These are phyloP conservation scores for Heritiera littoralis DNA, from an alignment of 345 rosid genomes.

Conservation along the genomic window DNA sequence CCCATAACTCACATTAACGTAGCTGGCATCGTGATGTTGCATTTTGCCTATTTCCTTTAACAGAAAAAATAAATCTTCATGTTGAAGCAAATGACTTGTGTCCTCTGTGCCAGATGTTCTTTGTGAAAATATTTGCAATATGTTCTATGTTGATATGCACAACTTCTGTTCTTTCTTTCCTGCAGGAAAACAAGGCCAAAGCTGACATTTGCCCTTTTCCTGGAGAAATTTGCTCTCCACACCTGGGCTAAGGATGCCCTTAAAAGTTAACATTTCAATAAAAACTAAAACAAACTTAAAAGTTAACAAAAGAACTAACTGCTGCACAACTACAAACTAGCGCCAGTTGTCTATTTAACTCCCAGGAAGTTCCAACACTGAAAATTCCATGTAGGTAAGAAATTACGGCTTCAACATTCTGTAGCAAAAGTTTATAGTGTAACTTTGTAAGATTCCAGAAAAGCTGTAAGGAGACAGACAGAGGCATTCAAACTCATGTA, in stretches of 20 bases:
- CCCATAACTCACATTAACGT: conserved; percentile 50
- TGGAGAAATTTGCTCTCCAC: conserved; percentile 60
- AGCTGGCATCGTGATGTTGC: conserved; percentile 45
- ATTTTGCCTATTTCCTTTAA: conserved; percentile 61
- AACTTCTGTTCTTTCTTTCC: not conserved
- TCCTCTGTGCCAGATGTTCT: not conserved
- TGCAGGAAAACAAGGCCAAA: conserved; percentile 64
- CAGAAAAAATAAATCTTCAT: conserved; percentile 23
- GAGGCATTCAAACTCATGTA: not conserved
- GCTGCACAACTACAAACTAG: not conserved
- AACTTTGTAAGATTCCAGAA: not conserved
- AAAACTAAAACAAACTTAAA: not conserved
- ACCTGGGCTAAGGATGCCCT: conserved; percentile 47
- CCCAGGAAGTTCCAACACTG: not conserved
- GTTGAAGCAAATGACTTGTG: not conserved
- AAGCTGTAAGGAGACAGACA: not conserved
- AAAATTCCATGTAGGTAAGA: not conserved
- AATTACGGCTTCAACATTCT: not conserved
- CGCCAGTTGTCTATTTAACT: not conserved
- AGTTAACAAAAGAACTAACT: not conserved
- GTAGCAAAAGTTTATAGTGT: conserved; percentile 2
- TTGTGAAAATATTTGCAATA: not conserved
- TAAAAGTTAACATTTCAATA: not conserved
- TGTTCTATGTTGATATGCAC: not conserved
- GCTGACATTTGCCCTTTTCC: conserved; percentile 50